Evolutionary conservation across 371 early-diverging fungal genomes (phyloP).

Genomic region (Cokeromyces recurvatus): DNA sequence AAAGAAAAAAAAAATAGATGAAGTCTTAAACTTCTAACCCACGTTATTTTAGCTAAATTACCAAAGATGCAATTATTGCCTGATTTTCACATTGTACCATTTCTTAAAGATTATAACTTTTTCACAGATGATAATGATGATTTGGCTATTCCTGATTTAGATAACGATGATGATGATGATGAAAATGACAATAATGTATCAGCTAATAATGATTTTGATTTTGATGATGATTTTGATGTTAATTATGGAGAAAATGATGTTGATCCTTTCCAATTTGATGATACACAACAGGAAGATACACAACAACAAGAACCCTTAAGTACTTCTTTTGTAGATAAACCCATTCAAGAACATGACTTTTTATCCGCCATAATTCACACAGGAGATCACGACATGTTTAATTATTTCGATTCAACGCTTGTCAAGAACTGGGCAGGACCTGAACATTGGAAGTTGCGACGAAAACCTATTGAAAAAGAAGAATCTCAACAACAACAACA

Average conservation of each 20-base stretch:
- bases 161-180: conserved; percentile 15
- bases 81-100: conserved; percentile 61
- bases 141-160: conserved; percentile 13
- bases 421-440: conserved; percentile 92
- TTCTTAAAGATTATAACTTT: conserved; percentile 59
- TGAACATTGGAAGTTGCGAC: conserved; percentile 85
- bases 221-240: conserved; percentile 12
- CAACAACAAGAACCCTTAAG: background rate
- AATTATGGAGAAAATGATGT: background rate
- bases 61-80: conserved; percentile 40
- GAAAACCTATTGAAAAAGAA: conserved; percentile 1
- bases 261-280: conserved; percentile 6
- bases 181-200: background rate
- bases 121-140: conserved; percentile 31
- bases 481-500: background rate
- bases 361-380: conserved; percentile 36
- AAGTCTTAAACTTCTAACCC: background rate
- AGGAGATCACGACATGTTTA: conserved; percentile 65
- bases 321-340: conserved; percentile 2
- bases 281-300: conserved; percentile 3
- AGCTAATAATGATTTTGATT: background rate
- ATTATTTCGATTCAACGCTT: conserved; percentile 86
- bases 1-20: background rate
- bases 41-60: conserved; percentile 58
- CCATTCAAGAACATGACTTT: conserved; percentile 33